Evolutionary conservation across 1,284 basidiomycete species (phyloP).

Genomic region (Austropuccinia psidii): DNA sequence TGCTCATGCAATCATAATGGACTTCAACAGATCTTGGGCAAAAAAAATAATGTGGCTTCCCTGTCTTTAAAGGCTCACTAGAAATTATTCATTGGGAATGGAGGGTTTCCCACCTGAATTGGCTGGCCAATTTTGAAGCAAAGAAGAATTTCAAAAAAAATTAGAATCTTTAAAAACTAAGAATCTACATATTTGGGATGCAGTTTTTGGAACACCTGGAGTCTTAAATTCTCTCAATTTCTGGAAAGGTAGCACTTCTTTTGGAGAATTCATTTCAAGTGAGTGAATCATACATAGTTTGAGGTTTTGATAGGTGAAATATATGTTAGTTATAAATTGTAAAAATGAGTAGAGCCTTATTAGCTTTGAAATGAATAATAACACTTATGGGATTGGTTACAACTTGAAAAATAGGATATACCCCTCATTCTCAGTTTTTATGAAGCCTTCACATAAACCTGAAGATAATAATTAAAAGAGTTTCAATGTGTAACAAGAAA

Average conservation of each 20-base stretch:
- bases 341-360: too few relatives aligned
- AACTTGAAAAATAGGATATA: neutral
- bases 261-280: too few relatives aligned
- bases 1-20: neutral
- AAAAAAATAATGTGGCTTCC: neutral
- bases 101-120: neutral
- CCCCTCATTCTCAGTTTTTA: neutral
- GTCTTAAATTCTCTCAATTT: slow-evolving; percentile 1
- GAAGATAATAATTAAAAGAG: too few relatives aligned
- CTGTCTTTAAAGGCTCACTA: neutral
- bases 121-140: neutral
- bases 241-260: neutral
- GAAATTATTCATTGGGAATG: neutral
- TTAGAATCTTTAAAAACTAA: slow-evolving; percentile 10
- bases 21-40: neutral
- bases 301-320: neutral
- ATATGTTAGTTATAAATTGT: too few relatives aligned
- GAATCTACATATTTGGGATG: slow-evolving; percentile 11
- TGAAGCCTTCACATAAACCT: too few relatives aligned
- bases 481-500: too few relatives aligned
- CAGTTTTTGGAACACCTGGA: slow-evolving; percentile 6
- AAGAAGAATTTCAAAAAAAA: neutral
- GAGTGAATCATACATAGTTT: too few relatives aligned
- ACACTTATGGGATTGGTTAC: neutral
- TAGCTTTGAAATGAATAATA: neutral